These are phyloP conservation scores for Nepenthes gracilis DNA, from an alignment of 148 eudicot species.

Conservation along the genomic window DNA sequence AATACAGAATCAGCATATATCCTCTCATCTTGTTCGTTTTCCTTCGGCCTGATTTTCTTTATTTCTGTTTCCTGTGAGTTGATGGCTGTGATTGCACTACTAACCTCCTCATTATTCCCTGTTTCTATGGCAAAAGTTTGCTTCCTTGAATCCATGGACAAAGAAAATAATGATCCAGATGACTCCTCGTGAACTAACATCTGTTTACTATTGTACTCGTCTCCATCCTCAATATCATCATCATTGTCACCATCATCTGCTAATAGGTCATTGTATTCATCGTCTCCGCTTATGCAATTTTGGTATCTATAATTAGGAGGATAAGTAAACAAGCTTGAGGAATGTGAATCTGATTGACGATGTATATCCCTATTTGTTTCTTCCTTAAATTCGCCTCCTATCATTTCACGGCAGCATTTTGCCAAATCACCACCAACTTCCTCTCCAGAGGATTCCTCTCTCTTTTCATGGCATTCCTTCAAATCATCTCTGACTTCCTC, in stretches of 20 bases:
- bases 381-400: slow-evolving; percentile 8
- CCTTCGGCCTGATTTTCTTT: neutral
- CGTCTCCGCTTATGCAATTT: slow-evolving; percentile 31
- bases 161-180: slow-evolving; percentile 42
- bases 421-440: neutral
- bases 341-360: slow-evolving; percentile 20
- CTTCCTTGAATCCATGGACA: slow-evolving; percentile 47
- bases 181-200: slow-evolving; percentile 14
- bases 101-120: slow-evolving; percentile 36
- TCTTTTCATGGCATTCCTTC: slow-evolving; percentile 1
- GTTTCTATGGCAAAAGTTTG: slow-evolving; percentile 19
- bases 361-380: slow-evolving; percentile 4
- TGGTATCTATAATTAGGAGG: slow-evolving; percentile 32
- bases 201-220: neutral
- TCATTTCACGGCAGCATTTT: neutral
- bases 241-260: slow-evolving; percentile 19
- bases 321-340: slow-evolving; percentile 35
- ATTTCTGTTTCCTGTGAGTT: neutral
- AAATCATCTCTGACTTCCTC: neutral
- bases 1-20: slow-evolving; percentile 14
- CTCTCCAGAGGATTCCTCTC: slow-evolving; percentile 2
- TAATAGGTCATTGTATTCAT: slow-evolving; percentile 22
- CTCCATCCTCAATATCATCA: slow-evolving; percentile 7
- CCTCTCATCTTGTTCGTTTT: neutral
- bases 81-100: slow-evolving; percentile 24